Percentiles rank a stretch among this genome's conserved stretches.
Conservation (phyloP, 192 early-diverging fungal genomes). For the Backusella westeae region DNA sequence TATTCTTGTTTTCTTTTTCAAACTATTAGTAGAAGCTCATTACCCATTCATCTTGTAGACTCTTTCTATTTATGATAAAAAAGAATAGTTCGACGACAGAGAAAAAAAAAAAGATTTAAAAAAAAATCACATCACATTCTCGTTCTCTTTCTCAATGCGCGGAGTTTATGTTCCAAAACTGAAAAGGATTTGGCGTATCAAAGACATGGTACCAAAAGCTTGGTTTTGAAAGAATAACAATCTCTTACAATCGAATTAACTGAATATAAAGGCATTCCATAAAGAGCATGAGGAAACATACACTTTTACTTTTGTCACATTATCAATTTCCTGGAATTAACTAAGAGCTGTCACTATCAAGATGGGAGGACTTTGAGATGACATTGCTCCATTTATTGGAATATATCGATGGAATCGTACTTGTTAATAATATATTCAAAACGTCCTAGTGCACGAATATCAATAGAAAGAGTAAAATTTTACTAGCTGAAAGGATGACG, state of each 20-base stretch:
- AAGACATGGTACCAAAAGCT: no score
- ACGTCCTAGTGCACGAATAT: no score
- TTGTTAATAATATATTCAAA: no score
- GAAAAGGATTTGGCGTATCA: not conserved
- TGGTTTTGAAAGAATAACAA: not conserved
- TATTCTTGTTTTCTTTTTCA: not conserved
- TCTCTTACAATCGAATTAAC: not conserved
- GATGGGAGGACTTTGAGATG: no score
- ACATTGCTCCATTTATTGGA: no score
- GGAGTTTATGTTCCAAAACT: slow-evolving; percentile 1
- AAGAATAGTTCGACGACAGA: not conserved
- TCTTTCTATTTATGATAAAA: not conserved
- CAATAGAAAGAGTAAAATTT: no score
- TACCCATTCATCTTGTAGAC: not conserved
- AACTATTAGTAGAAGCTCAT: not conserved
- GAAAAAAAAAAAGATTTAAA: not conserved
- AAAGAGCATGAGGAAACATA: not conserved
- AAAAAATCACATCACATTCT: not conserved
- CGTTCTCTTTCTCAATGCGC: not conserved
- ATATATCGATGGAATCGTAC: no score
- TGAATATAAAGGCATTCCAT: not conserved
- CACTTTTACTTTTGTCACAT: not conserved
- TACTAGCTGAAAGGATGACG: no score
- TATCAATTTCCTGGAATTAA: no score
- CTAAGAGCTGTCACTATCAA: no score